Evolutionary conservation across 352 stramenopile genomes (phyloP).

Genomic region (Phytophthora pinifolia): DNA sequence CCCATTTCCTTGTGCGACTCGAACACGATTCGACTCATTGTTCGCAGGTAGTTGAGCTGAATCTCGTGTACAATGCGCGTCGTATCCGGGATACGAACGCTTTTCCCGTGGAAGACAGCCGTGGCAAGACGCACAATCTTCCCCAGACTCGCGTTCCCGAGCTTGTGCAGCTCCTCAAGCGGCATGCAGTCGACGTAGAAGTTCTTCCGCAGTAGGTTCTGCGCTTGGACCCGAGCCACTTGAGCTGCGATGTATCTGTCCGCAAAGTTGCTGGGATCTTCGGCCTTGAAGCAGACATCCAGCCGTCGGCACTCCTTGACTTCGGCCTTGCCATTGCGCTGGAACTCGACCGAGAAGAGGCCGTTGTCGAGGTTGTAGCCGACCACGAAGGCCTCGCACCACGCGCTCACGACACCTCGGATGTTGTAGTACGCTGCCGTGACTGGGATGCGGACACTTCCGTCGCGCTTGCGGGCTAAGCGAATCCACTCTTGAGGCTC

Average conservation of each 20-base stretch:
- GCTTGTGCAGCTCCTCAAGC: slow-evolving; percentile 77
- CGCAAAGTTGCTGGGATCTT: slow-evolving; percentile 77
- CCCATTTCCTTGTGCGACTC: slow-evolving; percentile 63
- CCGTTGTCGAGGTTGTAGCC: slow-evolving; percentile 45
- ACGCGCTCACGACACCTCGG: slow-evolving; percentile 57
- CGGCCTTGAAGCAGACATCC: slow-evolving; percentile 82
- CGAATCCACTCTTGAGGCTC: slow-evolving; percentile 62
- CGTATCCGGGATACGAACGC: slow-evolving; percentile 67
- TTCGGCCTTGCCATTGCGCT: slow-evolving; percentile 65
- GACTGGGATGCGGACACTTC: slow-evolving; percentile 64
- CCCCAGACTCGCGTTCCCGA: slow-evolving; percentile 75
- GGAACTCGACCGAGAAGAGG: slow-evolving; percentile 62
- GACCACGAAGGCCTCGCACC: slow-evolving; percentile 62
- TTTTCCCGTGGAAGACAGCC: slow-evolving; percentile 66
- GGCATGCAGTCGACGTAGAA: slow-evolving; percentile 89
- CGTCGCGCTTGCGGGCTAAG: slow-evolving; percentile 48
- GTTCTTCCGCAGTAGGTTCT: slow-evolving; percentile 71
- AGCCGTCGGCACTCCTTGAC: slow-evolving; percentile 48
- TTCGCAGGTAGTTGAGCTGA: slow-evolving; percentile 89
- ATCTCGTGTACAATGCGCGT: slow-evolving; percentile 86
- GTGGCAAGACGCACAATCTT: slow-evolving; percentile 77
- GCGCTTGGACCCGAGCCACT: slow-evolving; percentile 51
- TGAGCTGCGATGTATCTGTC: slow-evolving; percentile 73
- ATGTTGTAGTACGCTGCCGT: slow-evolving; percentile 67
- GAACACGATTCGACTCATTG: slow-evolving; percentile 93